Base-by-base conservation (phyloP, 2,329 filamentous ascomycete genomes). In the Aureobasidium sp. region DNA sequence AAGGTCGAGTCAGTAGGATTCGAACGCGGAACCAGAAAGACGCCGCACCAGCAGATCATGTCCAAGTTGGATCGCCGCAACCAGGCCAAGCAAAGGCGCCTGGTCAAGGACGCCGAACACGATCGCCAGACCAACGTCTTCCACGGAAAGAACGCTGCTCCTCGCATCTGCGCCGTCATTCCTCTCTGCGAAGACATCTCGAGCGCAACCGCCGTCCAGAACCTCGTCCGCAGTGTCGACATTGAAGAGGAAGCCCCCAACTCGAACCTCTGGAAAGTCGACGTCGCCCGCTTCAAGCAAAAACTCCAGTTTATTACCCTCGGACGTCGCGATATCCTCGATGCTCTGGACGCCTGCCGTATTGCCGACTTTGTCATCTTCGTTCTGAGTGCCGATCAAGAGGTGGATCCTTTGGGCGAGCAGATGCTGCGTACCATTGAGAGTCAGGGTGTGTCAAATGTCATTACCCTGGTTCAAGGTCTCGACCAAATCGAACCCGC, bases 61-160 rank as follows among this genome's bases (percentile, higher is more conserved):
- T 96, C 91, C 63, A 99, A 97, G 77, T 84, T 99, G 74, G 91
- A 96, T 76, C 88, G 94, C 64, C 87, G 91, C 69, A 97, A 99
- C 75, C 91, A 96, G 79, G 90, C 91, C 68, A 93, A 93, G 75
- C 94, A 99, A 79, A 86, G 88, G 74, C 89, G 93, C 70, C 79
- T 89, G 65, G 81, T 86, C 68, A 97, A 97, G 76, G 86, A 91
- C 71, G 86, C 86, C 71, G 91, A 94, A 69, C 89, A 94, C 71
- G 81, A 88, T 52, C 88, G 89, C 67, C 88, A 91, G 58, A 86
- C 84, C 0, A 90, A 85, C 40, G 80, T 99, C 24, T 99, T 99
- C 70, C 77, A 84, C n/a, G 94, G 93, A 5, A 85, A 85, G 61
- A 88, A 96, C 77, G 91, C 88, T 33, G 93, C 92, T 6, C 90